Evolutionary conservation across 176 grass and related monocot species (phyloP), one percentile per base, ranked within the genome.

Genomic region (Juncus inflexus): DNA sequence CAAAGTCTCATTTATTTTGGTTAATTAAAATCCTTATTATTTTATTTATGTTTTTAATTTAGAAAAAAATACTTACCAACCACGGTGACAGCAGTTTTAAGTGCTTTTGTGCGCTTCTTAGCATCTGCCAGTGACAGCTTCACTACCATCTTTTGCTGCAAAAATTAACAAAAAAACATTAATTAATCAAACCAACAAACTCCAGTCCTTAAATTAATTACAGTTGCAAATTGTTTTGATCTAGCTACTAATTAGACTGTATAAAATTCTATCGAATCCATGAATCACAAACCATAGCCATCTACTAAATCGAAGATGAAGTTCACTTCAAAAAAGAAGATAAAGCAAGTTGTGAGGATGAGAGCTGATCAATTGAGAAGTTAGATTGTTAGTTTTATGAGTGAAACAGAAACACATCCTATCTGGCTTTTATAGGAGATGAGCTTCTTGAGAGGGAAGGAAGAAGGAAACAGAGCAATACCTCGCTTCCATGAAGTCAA

Each of bases 131-230:
- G 66, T 9, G 64, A 67, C 58, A 90, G 37, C 76, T 83, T 90
- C 35, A 90, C 63, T 60, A 91, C 74, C 74, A 91, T 67, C 74
- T 91, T 91, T 84, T 91, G 88, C 88, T 87, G 83, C 67, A 81
- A 56, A 13, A 56, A 55, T 40, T 37, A 12, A 40, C 40, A 52
- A 50, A 52, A 67, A 9, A 56, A 10, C 2, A 5, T 8, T 56
- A 40, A 28, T 40, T 55, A 69, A 41, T 40, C 39, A 40, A 47
- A 47, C 9, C 6, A 47, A 6, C 2, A 47, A 9, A 15, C 28
- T 68, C 39, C 12, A 36, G 4, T 37, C 45, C 37, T 52, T 50
- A 51, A 4, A n/a, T 4, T 66, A 12, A 12, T 11, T 35, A 37
- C 2, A n/a, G 6, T 40, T 40, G 15, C 51, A 13, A 40, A 6